Conservation (phyloP, 1,139 yeast genomes). For the Debaryomyces subglobosus region DNA sequence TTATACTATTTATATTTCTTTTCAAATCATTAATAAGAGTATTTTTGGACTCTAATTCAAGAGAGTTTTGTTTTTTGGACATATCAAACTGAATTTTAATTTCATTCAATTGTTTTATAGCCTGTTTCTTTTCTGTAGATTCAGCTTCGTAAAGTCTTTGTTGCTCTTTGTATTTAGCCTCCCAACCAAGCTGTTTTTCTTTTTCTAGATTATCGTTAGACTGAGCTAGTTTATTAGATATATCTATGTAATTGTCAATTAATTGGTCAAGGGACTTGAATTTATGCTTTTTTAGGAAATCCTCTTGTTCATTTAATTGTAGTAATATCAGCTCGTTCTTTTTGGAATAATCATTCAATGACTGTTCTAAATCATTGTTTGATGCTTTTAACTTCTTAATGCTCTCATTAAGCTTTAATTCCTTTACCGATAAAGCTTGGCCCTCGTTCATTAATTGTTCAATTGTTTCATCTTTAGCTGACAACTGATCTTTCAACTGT, state of each 20-base stretch:
- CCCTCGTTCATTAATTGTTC: conserved; percentile 74
- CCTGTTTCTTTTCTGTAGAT: conserved; percentile 27
- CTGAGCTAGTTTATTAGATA: conserved; percentile 17
- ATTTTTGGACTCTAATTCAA: conserved; percentile 37
- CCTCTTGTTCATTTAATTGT: conserved; percentile 38
- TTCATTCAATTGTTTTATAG: conserved; percentile 40
- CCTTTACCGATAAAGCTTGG: conserved; percentile 72
- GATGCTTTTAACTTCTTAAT: conserved; percentile 63
- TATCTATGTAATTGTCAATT: conserved; percentile 20
- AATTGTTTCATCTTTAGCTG: conserved; percentile 60
- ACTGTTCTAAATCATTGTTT: conserved; percentile 47
- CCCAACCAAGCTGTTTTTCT: conserved; percentile 33
- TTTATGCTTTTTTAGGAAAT: conserved; percentile 30
- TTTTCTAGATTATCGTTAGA: conserved; percentile 22
- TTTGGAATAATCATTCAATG: conserved; percentile 36
- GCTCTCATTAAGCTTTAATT: conserved; percentile 66
- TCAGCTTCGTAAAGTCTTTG: conserved; percentile 39
- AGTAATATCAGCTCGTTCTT: conserved; percentile 33
- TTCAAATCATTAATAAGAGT: conserved; percentile 28
- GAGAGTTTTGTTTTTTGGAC: conserved; percentile 39
- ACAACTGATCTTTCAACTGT: conserved; percentile 24
- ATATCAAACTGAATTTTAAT: conserved; percentile 43
- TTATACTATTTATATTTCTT: conserved; percentile 28
- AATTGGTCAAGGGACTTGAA: conserved; percentile 32
- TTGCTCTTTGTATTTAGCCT: conserved; percentile 42